Conservation (phyloP, 148 eudicot species). For the Rhododendron simsii region DNA sequence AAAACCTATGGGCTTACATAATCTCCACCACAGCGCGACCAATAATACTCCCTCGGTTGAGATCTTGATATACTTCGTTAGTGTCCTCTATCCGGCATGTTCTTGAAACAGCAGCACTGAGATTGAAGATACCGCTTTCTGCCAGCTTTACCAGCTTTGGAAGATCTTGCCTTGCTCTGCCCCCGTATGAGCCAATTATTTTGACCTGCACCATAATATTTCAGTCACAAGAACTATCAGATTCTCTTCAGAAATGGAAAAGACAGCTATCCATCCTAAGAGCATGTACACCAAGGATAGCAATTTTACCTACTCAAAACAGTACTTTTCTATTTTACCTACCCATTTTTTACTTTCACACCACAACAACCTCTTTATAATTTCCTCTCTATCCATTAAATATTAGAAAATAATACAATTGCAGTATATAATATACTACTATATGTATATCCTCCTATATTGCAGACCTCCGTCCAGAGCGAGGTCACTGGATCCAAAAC, state of each 20-base stretch:
- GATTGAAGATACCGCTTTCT: slow-evolving; percentile 77
- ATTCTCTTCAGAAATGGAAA: not conserved
- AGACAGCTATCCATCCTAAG: not conserved
- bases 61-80: slow-evolving; percentile 67
- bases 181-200: slow-evolving; percentile 94
- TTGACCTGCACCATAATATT: slow-evolving; percentile 52
- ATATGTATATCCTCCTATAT: too few species aligned
- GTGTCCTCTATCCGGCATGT: slow-evolving; percentile 79
- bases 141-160: slow-evolving; percentile 89
- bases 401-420: too few species aligned
- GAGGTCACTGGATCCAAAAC: too few species aligned
- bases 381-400: too few species aligned
- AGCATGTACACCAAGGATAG: too few species aligned
- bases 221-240: not conserved
- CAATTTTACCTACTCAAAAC: too few species aligned
- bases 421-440: too few species aligned
- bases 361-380: too few species aligned
- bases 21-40: slow-evolving; percentile 94
- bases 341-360: too few species aligned
- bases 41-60: slow-evolving; percentile 61
- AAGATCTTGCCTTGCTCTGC: slow-evolving; percentile 92
- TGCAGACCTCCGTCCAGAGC: too few species aligned
- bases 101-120: slow-evolving; percentile 76
- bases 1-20: slow-evolving; percentile 22
- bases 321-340: too few species aligned